Evolutionary conservation across 768 basidiomycete species (phyloP), one percentile per base, ranked within the genome.

Genomic region (Brasilioporus rufonigricans): DNA sequence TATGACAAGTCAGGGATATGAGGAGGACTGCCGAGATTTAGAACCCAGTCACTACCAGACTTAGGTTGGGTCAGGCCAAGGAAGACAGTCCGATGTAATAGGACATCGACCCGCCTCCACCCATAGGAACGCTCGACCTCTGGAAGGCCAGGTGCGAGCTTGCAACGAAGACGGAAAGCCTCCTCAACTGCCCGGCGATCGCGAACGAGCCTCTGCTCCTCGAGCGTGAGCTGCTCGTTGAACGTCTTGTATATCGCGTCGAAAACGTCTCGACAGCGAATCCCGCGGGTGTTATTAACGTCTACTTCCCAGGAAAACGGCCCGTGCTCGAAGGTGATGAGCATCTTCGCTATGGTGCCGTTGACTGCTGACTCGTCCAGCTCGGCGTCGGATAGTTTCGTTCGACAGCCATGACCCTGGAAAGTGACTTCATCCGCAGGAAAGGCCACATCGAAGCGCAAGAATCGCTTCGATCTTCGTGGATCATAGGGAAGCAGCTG

Each of bases 191-290:
- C 68, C 7, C 62, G 60, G 27, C 64, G 64, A 40, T 63, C 50
- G 40, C 52, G 54, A 52, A 70, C 61, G 23, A 71, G 69, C 52
- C 74, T 60, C 52, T 71, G 73, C 29, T 86, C 83, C 32, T 75
- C 71, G 24, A 62, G 60, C 1, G 77, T 77, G 64, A 87, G 69
- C 8, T 71, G 73, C 33, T 71, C 65, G 44, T 76, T 66, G 56
- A 78, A 82, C 6, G 75, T 68, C 40, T 79, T 74, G 61, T 81
- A 77, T 23, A 88, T 84, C 9, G 77, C 79, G 50, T 77, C 66
- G 62, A 86, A 84, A 32, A 88, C 76, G 48, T 87, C 85, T 24
- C 79, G 73, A 60, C 82, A 80, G 14, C 77, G 69, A 52, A 86
- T 72, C 14, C 79, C 78, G 39, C 65, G 66, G 21, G 69, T 47